Base-by-base conservation (phyloP, 2,329 filamentous ascomycete species). In the Leptodontidium sp. region DNA sequence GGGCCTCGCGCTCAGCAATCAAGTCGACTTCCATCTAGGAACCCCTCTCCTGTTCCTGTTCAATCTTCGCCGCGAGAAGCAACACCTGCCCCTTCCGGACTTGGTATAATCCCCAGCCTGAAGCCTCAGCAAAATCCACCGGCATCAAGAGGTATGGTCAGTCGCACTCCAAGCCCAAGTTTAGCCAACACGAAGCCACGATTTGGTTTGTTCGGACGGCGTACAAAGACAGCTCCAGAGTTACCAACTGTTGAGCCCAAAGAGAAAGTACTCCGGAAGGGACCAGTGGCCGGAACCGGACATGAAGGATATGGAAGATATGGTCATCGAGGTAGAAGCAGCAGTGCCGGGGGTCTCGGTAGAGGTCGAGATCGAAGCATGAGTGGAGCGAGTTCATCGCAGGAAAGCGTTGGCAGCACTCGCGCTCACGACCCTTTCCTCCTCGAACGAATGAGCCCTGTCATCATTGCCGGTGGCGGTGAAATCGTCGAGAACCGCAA, bases 221-320 rank as follows among this genome's bases (percentile, higher is more conserved):
- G 89, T 66, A 89, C 89, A 15, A 97, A 93, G 79, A 84, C 87
- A 0, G 84, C 87, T 0, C 78, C 86, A 4, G 84, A 88, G 52
- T 77, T 79, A n/a, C 69, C 80, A 12, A 79, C 79, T 24, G 69
- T 78, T 0, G 86, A 89, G n/a, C 88, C 86, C 77, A 84, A 85
- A 47, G 88, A 90, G 9, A 89, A 86, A 71, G 77, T 82, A 8
- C 70, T 82, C 29, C 87, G 91, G 35, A 95, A 93, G 79, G 94
- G 95, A 0, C 95, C 95, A 26, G 88, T 87, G 17, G 95, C 95
- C 50, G 95, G 95, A n/a, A 98, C 95, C 47, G 95, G 95, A 0
- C 94, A 98, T 76, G 95, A 98, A 81, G 91, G 91, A 1, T 94
- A 95, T 75, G 91, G 91, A 0, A 87, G 86, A 66, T 83, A 93